Evolutionary conservation across 1,139 yeast species (phyloP).

Genomic region (Candida sanyaensis): DNA sequence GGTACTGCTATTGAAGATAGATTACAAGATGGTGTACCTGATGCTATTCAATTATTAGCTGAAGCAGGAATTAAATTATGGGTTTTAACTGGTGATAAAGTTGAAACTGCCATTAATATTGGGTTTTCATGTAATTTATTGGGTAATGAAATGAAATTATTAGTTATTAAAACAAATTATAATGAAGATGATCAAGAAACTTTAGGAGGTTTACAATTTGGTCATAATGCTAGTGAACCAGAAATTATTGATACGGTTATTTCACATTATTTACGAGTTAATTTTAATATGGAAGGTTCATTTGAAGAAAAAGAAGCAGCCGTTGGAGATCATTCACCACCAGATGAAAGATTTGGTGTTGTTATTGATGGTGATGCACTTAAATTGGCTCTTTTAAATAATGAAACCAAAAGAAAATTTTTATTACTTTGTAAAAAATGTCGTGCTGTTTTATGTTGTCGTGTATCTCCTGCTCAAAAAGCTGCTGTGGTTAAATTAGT

Average conservation of each 20-base stretch:
- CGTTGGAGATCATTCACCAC: conserved; percentile 72
- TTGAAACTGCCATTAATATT: conserved; percentile 53
- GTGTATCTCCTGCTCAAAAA: conserved; percentile 97
- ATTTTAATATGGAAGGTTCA: conserved; percentile 68
- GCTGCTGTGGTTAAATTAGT: conserved; percentile 95
- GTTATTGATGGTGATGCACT: conserved; percentile 93
- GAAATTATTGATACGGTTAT: conserved; percentile 56
- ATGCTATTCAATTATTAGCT: conserved; percentile 43
- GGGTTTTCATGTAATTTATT: conserved; percentile 54
- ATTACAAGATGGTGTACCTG: conserved; percentile 54
- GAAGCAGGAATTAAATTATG: conserved; percentile 53
- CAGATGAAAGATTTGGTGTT: conserved; percentile 75
- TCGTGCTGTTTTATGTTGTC: conserved; percentile 92
- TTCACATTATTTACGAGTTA: conserved; percentile 57
- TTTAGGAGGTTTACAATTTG: conserved; percentile 30
- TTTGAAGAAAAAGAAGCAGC: conserved; percentile 61
- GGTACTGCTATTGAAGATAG: conserved; percentile 56
- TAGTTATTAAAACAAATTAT: conserved; percentile 38
- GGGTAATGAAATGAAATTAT: conserved; percentile 48
- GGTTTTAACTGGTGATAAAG: conserved; percentile 55
- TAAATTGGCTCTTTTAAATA: conserved; percentile 64
- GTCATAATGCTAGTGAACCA: conserved; percentile 29
- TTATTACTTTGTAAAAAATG: conserved; percentile 88
- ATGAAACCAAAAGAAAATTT: conserved; percentile 63
- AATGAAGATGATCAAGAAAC: conserved; percentile 33